Evolutionary conservation across 116 monocot genomes (phyloP).

Genomic region (Papilionanthe hybrid): DNA sequence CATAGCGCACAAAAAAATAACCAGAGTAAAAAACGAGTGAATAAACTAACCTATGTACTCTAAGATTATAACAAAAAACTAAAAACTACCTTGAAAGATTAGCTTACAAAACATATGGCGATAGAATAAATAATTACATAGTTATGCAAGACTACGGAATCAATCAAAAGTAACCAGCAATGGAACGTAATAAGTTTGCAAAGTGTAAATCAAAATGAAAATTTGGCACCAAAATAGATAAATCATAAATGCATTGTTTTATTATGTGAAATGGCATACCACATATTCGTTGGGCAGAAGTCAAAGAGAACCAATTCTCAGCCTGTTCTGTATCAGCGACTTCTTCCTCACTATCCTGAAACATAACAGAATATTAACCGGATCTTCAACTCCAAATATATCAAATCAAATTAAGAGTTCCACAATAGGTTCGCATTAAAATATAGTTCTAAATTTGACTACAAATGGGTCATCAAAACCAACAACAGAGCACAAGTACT

Average conservation of each 20-base stretch:
- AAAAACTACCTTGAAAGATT: too few relatives aligned
- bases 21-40: neutral
- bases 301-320: conserved; percentile 99
- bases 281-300: conserved; percentile 97
- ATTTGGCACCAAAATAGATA: neutral
- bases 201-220: neutral
- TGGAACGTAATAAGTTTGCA: neutral
- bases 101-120: neutral
- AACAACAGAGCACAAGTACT: neutral
- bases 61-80: neutral
- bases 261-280: conserved; percentile 38
- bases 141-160: neutral
- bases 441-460: neutral
- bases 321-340: conserved; percentile 97
- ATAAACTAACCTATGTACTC: neutral
- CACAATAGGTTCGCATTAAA: neutral
- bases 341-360: conserved; percentile 99
- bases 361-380: conserved; percentile 4
- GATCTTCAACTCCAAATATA: neutral
- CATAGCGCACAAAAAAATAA: neutral
- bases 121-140: neutral
- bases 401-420: neutral
- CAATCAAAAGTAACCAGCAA: neutral
- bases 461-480: neutral
- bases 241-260: neutral